These are phyloP conservation scores for Annona cherimola DNA, from an alignment of 164 flowering plant genomes.

Conservation along the genomic window DNA sequence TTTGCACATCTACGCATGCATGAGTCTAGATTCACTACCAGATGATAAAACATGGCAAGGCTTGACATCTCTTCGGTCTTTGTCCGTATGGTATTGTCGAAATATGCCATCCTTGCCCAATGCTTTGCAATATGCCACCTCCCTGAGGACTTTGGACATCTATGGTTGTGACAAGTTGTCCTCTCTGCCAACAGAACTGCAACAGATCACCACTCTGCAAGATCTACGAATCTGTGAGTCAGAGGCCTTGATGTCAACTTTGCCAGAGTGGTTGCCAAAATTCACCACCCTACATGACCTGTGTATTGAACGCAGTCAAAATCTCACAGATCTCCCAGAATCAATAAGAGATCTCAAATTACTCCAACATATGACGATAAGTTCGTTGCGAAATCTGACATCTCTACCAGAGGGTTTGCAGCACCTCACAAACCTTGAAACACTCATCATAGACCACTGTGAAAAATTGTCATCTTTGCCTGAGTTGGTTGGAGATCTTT, in stretches of 20 bases:
- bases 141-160: background rate
- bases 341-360: background rate
- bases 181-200: background rate
- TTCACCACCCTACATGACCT: background rate
- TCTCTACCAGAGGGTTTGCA: background rate
- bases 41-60: background rate
- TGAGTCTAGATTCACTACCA: background rate
- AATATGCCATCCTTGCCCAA: background rate
- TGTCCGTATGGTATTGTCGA: background rate
- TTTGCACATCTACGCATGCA: background rate
- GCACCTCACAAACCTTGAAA: background rate
- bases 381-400: background rate
- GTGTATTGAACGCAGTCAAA: background rate
- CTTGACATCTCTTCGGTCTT: background rate
- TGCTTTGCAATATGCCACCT: background rate
- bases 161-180: background rate
- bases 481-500: slow-evolving; percentile 13
- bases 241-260: background rate
- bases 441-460: slow-evolving; percentile 1
- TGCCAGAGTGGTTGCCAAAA: background rate
- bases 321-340: background rate
- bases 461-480: slow-evolving; percentile 13
- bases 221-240: background rate
- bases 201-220: background rate
- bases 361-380: background rate